Conservation (phyloP, 169 alveolate species). For the Cystoisospora suis region DNA sequence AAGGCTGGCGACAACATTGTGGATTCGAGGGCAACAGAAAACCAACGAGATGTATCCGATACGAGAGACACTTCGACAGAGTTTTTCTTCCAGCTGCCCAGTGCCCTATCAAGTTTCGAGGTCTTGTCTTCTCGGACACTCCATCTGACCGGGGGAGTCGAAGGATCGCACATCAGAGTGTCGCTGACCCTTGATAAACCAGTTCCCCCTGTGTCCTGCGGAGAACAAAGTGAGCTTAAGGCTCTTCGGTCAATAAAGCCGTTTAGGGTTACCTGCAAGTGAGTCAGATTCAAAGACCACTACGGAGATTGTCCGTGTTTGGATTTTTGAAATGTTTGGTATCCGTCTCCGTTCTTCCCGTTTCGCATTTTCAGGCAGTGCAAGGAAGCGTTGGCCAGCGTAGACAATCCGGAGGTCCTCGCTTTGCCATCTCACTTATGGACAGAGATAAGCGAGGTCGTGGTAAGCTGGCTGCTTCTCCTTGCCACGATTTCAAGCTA, state of each 20-base stretch:
- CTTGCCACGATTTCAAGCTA: background rate
- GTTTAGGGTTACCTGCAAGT: background rate
- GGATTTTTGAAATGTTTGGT: no score
- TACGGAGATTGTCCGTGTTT: no score
- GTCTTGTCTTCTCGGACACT: no score
- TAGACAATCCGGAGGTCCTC: background rate
- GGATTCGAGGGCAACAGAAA: no score
- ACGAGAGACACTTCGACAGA: background rate
- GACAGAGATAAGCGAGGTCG: constrained; percentile 11
- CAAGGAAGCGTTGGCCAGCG: background rate
- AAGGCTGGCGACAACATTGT: no score
- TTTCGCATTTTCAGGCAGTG: background rate
- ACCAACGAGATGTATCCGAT: no score
- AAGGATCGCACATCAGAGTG: no score
- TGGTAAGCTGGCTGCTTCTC: background rate
- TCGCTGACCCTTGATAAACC: no score
- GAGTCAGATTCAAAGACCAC: no score
- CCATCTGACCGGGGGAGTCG: no score
- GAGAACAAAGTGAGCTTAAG: background rate
- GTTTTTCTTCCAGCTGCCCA: background rate
- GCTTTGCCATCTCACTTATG: constrained; percentile 11
- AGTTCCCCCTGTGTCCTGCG: no score
- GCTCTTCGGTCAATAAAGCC: background rate
- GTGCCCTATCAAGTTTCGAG: background rate
- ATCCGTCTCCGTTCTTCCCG: no score